Evolutionary conservation across 2,329 filamentous ascomycete species (phyloP).

Genomic region (Trichoderma asperellum): DNA sequence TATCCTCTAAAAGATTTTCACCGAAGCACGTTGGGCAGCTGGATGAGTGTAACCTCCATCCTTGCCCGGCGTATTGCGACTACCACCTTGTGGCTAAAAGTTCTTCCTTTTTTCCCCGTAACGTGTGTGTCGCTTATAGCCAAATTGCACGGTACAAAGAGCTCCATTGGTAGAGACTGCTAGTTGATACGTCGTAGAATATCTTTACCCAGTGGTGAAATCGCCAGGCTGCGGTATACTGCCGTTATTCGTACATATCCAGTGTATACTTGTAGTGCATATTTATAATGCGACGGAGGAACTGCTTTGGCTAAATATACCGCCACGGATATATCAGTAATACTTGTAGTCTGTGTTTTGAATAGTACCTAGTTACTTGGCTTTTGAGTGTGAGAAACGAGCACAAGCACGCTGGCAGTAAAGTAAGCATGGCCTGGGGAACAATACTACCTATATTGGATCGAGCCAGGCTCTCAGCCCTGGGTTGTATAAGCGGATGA

Average conservation of each 20-base stretch:
- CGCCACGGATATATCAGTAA: neutral
- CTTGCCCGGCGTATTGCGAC: constrained; percentile 7
- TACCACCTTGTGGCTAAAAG: neutral
- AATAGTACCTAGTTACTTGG: neutral
- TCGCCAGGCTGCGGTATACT: neutral
- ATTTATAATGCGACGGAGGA: neutral
- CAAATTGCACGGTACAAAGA: neutral
- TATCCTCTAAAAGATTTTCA: neutral
- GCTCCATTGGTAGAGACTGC: neutral
- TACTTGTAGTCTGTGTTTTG: neutral
- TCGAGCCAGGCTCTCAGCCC: neutral
- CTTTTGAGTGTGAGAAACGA: neutral
- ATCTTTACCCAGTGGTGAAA: neutral
- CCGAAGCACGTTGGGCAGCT: constrained; percentile 19
- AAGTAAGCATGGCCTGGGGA: neutral
- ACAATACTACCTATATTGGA: neutral
- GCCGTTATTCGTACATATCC: neutral
- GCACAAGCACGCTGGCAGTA: neutral
- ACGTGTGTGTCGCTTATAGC: constrained; percentile 16
- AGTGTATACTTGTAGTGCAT: neutral
- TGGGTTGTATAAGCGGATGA: neutral
- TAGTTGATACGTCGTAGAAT: neutral
- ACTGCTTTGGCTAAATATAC: neutral
- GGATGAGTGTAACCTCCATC: constrained; percentile 9
- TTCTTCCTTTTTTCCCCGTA: constrained; percentile 8